phyloP scores from a whole-genome alignment of 805 yeast genomes.

The Wickerhamiella galacta region DNA sequence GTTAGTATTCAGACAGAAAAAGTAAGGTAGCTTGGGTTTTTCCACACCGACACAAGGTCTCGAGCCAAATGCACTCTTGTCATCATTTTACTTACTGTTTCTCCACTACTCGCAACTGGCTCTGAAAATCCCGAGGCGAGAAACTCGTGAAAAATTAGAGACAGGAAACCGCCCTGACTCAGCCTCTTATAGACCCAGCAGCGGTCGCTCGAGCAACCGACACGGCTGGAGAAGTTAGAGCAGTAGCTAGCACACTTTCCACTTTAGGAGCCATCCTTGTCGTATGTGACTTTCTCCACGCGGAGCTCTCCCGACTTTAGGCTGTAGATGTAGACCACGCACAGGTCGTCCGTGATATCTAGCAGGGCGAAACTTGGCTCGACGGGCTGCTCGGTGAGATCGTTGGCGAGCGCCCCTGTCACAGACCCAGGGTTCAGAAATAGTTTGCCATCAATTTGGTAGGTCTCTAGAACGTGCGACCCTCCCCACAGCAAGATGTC shows the following conservation, averaged over 20 bases:
- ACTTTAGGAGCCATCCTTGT: too few relatives aligned
- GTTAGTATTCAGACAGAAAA: constrained; percentile 39
- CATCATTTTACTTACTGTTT: constrained; percentile 44
- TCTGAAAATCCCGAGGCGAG: too few relatives aligned
- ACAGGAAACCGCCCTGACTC: too few relatives aligned
- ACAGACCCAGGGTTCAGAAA: constrained; percentile 96
- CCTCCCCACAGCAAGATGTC: constrained; percentile 90
- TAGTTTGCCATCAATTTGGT: constrained; percentile 78
- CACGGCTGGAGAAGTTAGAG: too few relatives aligned
- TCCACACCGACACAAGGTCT: constrained; percentile 94
- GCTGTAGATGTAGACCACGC: constrained; percentile 76
- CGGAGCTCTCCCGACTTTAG: constrained; percentile 66
- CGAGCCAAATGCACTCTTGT: constrained; percentile 99
- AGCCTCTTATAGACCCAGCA: too few relatives aligned
- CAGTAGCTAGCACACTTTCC: too few relatives aligned
- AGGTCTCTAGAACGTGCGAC: constrained; percentile 83
- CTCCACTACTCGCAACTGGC: too few relatives aligned
- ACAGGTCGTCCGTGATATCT: constrained; percentile 64
- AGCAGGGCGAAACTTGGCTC: constrained; percentile 78
- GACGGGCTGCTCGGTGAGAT: constrained; percentile 37
- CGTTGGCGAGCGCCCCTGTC: constrained; percentile 71
- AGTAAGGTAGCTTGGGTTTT: constrained; percentile 94
- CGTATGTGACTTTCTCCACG: constrained; percentile 69
- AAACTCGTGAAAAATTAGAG: too few relatives aligned
- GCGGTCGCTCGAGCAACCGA: too few relatives aligned